These are phyloP conservation scores for Fraxinus paxiana DNA, from an alignment of 305 asterid genomes.

Conservation along the genomic window DNA sequence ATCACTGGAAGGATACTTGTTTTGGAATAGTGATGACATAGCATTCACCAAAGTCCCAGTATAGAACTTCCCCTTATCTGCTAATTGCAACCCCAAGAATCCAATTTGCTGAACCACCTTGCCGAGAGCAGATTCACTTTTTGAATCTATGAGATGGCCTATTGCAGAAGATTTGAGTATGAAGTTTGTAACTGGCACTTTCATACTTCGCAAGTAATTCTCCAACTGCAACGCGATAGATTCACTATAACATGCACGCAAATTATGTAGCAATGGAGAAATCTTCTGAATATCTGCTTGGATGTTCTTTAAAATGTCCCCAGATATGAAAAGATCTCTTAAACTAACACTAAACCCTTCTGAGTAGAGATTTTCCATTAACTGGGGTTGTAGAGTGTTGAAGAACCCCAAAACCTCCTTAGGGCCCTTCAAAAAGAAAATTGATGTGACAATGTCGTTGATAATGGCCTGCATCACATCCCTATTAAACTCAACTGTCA, in stretches of 20 bases:
- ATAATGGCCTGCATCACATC: conserved; percentile 57
- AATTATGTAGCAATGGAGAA: conserved; percentile 40
- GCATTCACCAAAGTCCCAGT: conserved; percentile 63
- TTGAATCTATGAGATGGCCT: conserved; percentile 66
- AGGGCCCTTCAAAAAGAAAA: conserved; percentile 81
- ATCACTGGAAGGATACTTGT: conserved; percentile 60
- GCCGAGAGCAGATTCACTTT: conserved; percentile 82
- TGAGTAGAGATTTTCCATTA: conserved; percentile 71
- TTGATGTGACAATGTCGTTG: conserved; percentile 69
- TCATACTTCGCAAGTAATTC: conserved; percentile 49
- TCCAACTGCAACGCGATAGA: conserved; percentile 61
- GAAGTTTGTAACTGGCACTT: conserved; percentile 52
- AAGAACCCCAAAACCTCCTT: conserved; percentile 68
- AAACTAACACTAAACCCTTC: conserved; percentile 77
- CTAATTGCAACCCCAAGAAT: conserved; percentile 73
- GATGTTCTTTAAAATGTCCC: conserved; percentile 42
- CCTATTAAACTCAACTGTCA: conserved; percentile 49
- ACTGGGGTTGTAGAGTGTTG: conserved; percentile 62
- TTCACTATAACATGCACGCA: conserved; percentile 55
- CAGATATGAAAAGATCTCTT: conserved; percentile 60
- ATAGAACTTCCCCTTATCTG: conserved; percentile 69
- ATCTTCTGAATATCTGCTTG: conserved; percentile 48
- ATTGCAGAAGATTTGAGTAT: conserved; percentile 59
- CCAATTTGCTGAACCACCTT: conserved; percentile 95
- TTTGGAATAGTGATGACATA: conserved; percentile 54